Evolutionary conservation across 768 basidiomycete genomes (phyloP).

Genomic region (Lentinula sp.): DNA sequence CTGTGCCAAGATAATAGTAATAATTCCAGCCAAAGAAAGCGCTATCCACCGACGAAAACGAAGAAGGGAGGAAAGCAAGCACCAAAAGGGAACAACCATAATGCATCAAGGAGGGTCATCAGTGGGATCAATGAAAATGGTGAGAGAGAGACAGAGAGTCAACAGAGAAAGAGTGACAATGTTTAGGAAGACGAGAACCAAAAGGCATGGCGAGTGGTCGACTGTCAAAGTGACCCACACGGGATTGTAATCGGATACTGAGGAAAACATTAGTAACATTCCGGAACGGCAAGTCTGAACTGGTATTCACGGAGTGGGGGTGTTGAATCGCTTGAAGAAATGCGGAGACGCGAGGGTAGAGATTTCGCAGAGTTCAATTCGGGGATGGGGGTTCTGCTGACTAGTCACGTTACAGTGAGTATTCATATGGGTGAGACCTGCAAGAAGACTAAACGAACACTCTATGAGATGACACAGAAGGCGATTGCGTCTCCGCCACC

Average conservation of each 20-base stretch:
- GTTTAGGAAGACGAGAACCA: no score
- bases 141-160: neutral
- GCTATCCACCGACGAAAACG: neutral
- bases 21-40: neutral
- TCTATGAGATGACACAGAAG: neutral
- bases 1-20: neutral
- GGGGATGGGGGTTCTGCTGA: no score
- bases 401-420: no score
- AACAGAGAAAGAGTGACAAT: neutral
- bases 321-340: no score
- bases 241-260: neutral
- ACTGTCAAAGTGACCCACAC: constrained; percentile 1
- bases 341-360: no score
- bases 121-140: neutral
- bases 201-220: neutral
- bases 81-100: neutral
- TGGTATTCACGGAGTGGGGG: no score
- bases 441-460: neutral
- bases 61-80: neutral
- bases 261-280: no score
- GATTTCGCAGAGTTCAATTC: no score
- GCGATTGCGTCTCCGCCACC: neutral
- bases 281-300: no score
- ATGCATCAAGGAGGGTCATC: neutral
- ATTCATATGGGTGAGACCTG: no score